Conservation (phyloP, 495 filamentous ascomycete genomes). For the Penicillium diatomitis region DNA sequence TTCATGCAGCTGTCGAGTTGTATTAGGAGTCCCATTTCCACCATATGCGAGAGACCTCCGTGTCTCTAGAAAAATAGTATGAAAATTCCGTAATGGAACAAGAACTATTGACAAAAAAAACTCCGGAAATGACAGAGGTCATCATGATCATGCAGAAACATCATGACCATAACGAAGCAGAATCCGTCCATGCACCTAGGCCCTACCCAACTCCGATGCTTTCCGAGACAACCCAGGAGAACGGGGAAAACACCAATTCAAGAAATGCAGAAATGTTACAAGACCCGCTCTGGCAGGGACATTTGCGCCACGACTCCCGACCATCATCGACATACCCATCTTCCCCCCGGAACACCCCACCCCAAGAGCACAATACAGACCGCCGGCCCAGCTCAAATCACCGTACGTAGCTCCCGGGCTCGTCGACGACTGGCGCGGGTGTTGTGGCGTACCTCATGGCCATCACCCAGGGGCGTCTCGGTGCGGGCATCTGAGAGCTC, state of each 20-base stretch:
- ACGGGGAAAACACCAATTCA: too few species aligned
- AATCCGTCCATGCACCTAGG: conserved; percentile 5
- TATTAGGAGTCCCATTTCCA: too few species aligned
- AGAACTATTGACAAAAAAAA: background rate
- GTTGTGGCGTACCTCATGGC: conserved; percentile 21
- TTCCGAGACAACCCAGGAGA: too few species aligned
- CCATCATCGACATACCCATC: too few species aligned
- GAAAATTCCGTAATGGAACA: background rate
- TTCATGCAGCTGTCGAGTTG: too few species aligned
- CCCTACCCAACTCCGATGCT: background rate
- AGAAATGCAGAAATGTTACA: conserved; percentile 5
- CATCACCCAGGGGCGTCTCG: conserved; percentile 31
- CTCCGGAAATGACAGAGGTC: background rate
- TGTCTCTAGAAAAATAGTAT: too few species aligned
- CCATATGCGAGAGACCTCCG: too few species aligned
- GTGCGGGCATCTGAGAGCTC: conserved; percentile 32
- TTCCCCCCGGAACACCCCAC: too few species aligned
- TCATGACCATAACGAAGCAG: background rate
- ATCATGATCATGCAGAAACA: background rate
- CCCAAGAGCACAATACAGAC: background rate
- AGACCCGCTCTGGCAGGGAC: background rate
- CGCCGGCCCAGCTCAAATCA: conserved; percentile 24
- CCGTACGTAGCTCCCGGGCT: conserved; percentile 29
- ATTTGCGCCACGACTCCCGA: background rate
- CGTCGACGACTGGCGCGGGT: conserved; percentile 30